These are phyloP conservation scores for Marasmius tenuissimus DNA, from an alignment of 1,284 basidiomycete species.

Conservation along the genomic window DNA sequence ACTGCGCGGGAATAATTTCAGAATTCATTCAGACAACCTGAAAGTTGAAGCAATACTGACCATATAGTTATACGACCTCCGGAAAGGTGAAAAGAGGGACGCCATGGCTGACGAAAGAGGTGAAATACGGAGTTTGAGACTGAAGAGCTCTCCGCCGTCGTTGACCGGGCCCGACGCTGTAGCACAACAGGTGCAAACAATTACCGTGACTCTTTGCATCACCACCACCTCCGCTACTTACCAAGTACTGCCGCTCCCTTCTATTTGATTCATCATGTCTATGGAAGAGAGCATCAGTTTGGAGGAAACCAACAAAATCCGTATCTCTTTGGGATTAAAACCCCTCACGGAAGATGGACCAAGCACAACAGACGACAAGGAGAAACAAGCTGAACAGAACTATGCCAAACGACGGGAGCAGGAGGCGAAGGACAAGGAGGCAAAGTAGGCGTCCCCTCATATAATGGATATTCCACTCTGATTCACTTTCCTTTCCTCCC, in stretches of 20 bases:
- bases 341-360: conserved; percentile 81
- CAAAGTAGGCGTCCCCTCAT: conserved; percentile 55
- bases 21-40: neutral
- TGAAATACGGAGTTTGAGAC: neutral
- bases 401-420: conserved; percentile 72
- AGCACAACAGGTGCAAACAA: neutral
- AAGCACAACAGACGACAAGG: conserved; percentile 60
- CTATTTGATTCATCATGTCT: conserved; percentile 42
- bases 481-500: conserved; percentile 27
- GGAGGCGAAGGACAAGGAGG: conserved; percentile 71
- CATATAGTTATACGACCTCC: conserved; percentile 11
- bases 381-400: conserved; percentile 83
- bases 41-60: neutral
- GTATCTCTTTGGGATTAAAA: conserved; percentile 91
- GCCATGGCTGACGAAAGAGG: conserved; percentile 4
- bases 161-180: neutral
- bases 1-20: conserved; percentile 49
- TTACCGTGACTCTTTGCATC: neutral
- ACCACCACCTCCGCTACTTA: conserved; percentile 9
- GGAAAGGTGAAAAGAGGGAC: conserved; percentile 12
- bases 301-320: conserved; percentile 98
- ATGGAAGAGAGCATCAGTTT: conserved; percentile 90
- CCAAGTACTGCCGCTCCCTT: conserved; percentile 5
- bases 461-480: conserved; percentile 5
- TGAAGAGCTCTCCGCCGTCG: neutral